Evolutionary conservation across 345 rosid genomes (phyloP), one percentile per base, ranked within the genome.

Genomic region (Psidium friedrichsthalianum): DNA sequence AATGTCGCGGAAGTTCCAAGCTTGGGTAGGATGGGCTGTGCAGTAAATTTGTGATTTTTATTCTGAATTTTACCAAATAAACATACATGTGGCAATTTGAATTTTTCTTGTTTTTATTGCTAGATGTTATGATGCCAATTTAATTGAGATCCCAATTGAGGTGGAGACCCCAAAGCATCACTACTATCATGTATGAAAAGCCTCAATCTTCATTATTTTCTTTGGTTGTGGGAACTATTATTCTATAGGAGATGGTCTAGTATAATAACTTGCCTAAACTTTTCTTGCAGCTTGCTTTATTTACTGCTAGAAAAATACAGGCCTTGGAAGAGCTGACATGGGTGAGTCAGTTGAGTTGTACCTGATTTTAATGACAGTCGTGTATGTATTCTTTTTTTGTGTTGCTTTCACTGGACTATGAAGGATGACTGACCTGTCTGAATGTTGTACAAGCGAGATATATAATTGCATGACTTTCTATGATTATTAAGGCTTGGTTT

Each of bases 91-190:
- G 56, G 12, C 47, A 54, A 81, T 25, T 58, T 14, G 57, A 82
- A 25, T 49, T 21, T 54, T 24, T 16, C 11, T 40, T 52, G 85
- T 51, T 76, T 88, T 8, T 82, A 80, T 78, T 89, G 82, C 82
- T 88, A 97, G 99, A 89, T 97, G 98, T 85, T 91, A 83, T 82
- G 98, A 97, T 93, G 95, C 98, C 55, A 95, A 92, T 84, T 88
- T 97, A 92, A 93, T 95, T 83, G 99, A 96, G 90, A 93, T 97
- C 88, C 99, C 98, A 15, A 96, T 97, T 24, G 93, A 95, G 90
- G 93, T 97, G 81, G 98, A 97, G 89, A 95, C 94, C 36, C 97
- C 95, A 21, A 98, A 94, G 88, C 92, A 90, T 85, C 97, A 94
- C 87, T 97, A 94, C 89, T 96, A 97, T 89, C 98, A 93, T 87